Evolutionary conservation across 2,329 filamentous ascomycete species (phyloP).

Genomic region (Sodiomyces alkalinus): DNA sequence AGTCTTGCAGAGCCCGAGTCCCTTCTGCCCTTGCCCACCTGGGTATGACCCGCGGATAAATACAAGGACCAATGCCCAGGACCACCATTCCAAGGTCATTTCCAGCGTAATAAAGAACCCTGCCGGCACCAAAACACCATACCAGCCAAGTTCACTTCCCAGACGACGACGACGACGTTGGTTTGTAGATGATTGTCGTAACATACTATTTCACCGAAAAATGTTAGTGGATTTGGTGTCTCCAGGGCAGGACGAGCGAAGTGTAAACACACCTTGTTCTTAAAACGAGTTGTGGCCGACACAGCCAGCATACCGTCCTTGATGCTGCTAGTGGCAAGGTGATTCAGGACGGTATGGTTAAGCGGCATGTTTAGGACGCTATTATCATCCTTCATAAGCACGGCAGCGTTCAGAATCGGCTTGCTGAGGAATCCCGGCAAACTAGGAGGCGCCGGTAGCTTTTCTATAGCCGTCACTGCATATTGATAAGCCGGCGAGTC

Average conservation of each 20-base stretch:
- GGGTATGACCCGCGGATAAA: too few species aligned
- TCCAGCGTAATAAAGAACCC: too few species aligned
- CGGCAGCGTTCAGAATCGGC: conserved; percentile 82
- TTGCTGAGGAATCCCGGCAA: conserved; percentile 86
- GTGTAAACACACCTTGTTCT: conserved; percentile 70
- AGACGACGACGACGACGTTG: too few species aligned
- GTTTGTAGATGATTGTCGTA: conserved; percentile 95
- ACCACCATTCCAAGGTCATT: too few species aligned
- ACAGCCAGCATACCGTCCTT: conserved; percentile 92
- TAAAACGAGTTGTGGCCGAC: conserved; percentile 93
- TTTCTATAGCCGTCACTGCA: conserved; percentile 59
- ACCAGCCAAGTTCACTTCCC: too few species aligned
- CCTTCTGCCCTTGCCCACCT: background rate
- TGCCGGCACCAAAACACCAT: too few species aligned
- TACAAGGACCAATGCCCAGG: too few species aligned
- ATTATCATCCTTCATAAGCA: conserved; percentile 93
- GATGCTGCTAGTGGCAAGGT: conserved; percentile 93
- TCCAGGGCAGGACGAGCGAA: too few species aligned
- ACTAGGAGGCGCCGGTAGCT: conserved; percentile 68
- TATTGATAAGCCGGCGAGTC: conserved; percentile 60
- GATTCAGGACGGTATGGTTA: conserved; percentile 96
- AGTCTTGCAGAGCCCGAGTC: too few species aligned
- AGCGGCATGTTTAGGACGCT: conserved; percentile 91
- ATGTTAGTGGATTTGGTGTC: too few species aligned
- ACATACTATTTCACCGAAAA: conserved; percentile 70